These are phyloP conservation scores for Pseudotsuga menziesii DNA, from an alignment of 75 land plant genomes.

Conservation along the genomic window DNA sequence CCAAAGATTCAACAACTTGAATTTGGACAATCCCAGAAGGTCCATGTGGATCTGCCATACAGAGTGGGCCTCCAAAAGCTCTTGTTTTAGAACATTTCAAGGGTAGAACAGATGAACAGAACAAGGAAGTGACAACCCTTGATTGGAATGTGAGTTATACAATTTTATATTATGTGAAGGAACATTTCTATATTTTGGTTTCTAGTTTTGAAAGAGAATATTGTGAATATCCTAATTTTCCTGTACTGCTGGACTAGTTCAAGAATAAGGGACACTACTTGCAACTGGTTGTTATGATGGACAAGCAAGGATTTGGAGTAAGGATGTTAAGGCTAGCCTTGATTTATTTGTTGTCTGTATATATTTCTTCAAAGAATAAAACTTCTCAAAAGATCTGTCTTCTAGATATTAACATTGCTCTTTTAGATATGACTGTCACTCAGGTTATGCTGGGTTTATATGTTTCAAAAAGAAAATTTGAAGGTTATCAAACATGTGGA, in stretches of 20 bases:
- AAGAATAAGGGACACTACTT: slow-evolving; percentile 92
- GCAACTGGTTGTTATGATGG: slow-evolving; percentile 99
- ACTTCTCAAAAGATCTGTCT: not conserved
- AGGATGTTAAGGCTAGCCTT: slow-evolving; percentile 46
- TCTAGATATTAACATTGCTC: not conserved
- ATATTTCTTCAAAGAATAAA: no score
- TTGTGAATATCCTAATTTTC: not conserved
- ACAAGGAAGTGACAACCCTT: slow-evolving; percentile 96
- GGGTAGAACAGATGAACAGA: slow-evolving; percentile 72
- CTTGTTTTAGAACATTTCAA: slow-evolving; percentile 86
- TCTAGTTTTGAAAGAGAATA: not conserved
- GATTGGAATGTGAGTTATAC: slow-evolving; percentile 94
- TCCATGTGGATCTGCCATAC: slow-evolving; percentile 37
- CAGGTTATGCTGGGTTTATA: not conserved
- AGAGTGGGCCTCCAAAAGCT: slow-evolving; percentile 39
- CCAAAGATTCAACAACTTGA: slow-evolving; percentile 95
- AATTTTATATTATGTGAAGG: not conserved
- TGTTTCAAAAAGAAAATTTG: not conserved
- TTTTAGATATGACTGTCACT: not conserved
- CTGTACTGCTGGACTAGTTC: not conserved
- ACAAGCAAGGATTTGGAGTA: slow-evolving; percentile 96
- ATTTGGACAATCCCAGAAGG: slow-evolving; percentile 90
- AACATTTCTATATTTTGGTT: not conserved
- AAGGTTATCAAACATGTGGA: not conserved
- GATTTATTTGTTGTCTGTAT: not conserved